Evolutionary conservation across 83 land plant genomes (phyloP).

Genomic region (Picea abies): DNA sequence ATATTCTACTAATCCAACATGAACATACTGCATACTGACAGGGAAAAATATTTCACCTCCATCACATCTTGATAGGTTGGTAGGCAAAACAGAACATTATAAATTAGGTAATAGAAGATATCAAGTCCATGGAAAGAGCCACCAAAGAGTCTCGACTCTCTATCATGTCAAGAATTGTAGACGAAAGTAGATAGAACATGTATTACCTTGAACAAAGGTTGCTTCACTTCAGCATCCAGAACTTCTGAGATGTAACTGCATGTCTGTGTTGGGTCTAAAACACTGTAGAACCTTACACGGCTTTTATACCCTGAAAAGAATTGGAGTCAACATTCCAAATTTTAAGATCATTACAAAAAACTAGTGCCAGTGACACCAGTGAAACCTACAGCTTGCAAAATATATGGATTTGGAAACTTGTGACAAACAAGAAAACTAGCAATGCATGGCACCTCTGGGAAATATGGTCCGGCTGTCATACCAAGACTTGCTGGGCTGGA

Average conservation of each 20-base stretch:
- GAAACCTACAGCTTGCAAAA: not conserved
- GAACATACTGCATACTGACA: not conserved
- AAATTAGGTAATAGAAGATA: not conserved
- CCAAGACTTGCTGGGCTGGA: conserved; percentile 54
- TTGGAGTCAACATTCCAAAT: not conserved
- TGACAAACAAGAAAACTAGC: not conserved
- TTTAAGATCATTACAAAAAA: not conserved
- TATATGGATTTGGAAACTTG: not conserved
- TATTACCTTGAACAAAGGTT: conserved; percentile 70
- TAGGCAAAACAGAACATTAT: not conserved
- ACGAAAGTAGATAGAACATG: not conserved
- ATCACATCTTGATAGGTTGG: not conserved
- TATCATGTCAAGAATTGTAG: not conserved
- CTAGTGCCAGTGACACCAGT: not conserved
- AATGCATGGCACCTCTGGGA: conserved; percentile 49
- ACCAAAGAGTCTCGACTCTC: not conserved
- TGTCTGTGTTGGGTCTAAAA: conserved; percentile 49
- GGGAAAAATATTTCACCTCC: not conserved
- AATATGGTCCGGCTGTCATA: conserved; percentile 49
- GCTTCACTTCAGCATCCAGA: conserved; percentile 56
- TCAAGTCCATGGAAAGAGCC: not conserved
- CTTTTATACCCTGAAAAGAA: conserved; percentile 74
- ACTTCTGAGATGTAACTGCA: conserved; percentile 63
- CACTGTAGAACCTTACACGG: conserved; percentile 54
- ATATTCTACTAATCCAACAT: not conserved